Evolutionary conservation across 345 rosid species (phyloP), one percentile per base, ranked within the genome.

Genomic region (Aegle marmelos): DNA sequence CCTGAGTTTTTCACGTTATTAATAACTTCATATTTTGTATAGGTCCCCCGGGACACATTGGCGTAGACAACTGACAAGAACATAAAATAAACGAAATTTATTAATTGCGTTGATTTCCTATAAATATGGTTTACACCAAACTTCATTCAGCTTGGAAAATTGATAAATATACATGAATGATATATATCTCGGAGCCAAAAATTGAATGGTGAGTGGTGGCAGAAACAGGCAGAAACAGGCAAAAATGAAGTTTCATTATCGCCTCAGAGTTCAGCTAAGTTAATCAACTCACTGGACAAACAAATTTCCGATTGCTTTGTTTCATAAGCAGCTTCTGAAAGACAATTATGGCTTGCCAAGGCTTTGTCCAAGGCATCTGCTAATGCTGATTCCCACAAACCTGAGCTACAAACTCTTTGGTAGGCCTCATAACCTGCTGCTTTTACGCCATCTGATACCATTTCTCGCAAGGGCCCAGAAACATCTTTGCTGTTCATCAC

Each of bases 391-490:
- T 92, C 93, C 96, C 93, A 95, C 8, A 83, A 84, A 53, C 95
- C 91, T 76, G 80, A 82, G 58, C 82, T 82, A 84, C 98, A 93
- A n/a, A 88, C 90, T 85, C 85, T 86, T 78, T 76, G 76, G 84
- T 93, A 93, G 22, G 84, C 79, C 68, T 78, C 86, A 30, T 90
- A 95, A 36, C 88, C 85, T 2, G 94, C 80, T 16, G 83, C 94
- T 83, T 87, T 88, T 33, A 89, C 27, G 54, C 99, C 98, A 82
- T 89, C 90, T 0, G 91, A 84, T 13, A 91, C 93, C 86, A 91
- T 81, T 75, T 91, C 98, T 83, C 74, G 81, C 68, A 93, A 75
- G 14, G 83, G 66, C 66, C 89, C 95, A 36, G 61, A 16, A 72
- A 87, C 77, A 64, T 83, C 87, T 73, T 78, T 65, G 70, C 87